Conservation (phyloP, 805 yeast species). For the Candida caryicola region DNA sequence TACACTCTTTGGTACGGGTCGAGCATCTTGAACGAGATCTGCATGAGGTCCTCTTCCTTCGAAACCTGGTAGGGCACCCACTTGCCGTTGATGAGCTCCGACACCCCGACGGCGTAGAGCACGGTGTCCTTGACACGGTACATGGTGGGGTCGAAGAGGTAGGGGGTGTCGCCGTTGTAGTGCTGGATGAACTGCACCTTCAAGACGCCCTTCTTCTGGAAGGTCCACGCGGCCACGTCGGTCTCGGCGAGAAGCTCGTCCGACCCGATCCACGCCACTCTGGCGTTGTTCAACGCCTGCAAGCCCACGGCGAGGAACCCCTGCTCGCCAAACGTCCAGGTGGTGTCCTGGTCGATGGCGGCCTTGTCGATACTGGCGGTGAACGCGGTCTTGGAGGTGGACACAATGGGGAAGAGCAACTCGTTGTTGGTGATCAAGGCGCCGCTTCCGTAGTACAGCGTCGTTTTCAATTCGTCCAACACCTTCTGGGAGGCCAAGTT, state of each 20-base stretch:
- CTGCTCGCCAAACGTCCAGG: slow-evolving; percentile 83
- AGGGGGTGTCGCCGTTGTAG: slow-evolving; percentile 47
- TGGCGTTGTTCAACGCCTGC: slow-evolving; percentile 77
- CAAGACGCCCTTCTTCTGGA: slow-evolving; percentile 65
- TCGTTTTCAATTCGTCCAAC: slow-evolving; percentile 10
- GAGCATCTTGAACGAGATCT: slow-evolving; percentile 82
- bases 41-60: slow-evolving; percentile 53
- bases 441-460: slow-evolving; percentile 50
- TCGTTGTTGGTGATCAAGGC: slow-evolving; percentile 71
- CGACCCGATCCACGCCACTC: slow-evolving; percentile 82
- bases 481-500: slow-evolving; percentile 20
- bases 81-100: slow-evolving; percentile 42
- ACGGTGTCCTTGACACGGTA: slow-evolving; percentile 79
- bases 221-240: slow-evolving; percentile 58
- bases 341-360: slow-evolving; percentile 41
- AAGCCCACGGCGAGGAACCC: slow-evolving; percentile 72
- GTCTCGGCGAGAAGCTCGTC: slow-evolving; percentile 42
- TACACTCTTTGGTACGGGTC: slow-evolving; percentile 91
- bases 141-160: slow-evolving; percentile 32
- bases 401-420: slow-evolving; percentile 65
- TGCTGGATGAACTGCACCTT: slow-evolving; percentile 55
- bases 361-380: slow-evolving; percentile 41
- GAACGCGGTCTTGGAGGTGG: slow-evolving; percentile 64
- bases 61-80: slow-evolving; percentile 65
- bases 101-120: slow-evolving; percentile 49